Evolutionary conservation across 208 protist species (phyloP).

Genomic region (Trichomonas gallinae): DNA sequence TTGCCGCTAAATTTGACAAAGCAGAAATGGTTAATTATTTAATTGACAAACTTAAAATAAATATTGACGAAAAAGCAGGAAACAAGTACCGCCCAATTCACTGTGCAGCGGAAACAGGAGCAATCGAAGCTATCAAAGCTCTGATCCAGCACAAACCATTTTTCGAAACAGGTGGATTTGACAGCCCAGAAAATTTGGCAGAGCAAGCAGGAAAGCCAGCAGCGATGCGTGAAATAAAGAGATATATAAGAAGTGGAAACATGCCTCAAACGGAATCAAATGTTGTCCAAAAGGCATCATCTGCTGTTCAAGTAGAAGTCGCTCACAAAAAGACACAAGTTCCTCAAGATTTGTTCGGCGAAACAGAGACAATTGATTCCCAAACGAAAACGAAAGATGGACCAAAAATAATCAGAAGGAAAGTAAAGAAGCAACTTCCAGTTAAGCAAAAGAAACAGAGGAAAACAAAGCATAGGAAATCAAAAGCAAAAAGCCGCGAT

Average conservation of each 20-base stretch:
- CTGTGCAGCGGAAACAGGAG: not conserved
- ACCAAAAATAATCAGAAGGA: not conserved
- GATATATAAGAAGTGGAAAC: not conserved
- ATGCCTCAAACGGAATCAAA: not conserved
- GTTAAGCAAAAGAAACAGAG: not conserved
- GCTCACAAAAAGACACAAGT: not conserved
- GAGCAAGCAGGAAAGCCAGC: not conserved
- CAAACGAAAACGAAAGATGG: not conserved
- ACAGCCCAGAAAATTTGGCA: not conserved
- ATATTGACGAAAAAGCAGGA: not conserved
- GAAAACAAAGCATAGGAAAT: not conserved
- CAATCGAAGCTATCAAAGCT: not conserved
- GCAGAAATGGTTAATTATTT: not conserved
- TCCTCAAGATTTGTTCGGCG: not conserved
- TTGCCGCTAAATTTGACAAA: not conserved
- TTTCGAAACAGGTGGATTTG: not conserved
- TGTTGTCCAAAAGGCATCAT: not conserved
- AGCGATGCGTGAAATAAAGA: not conserved
- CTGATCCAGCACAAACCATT: not conserved
- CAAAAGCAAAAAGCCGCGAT: not conserved
- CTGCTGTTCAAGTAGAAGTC: not conserved
- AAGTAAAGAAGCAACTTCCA: not conserved
- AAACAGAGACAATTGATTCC: not conserved
- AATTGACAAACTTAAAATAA: not conserved
- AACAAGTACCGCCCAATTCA: not conserved